phyloP scores from a whole-genome alignment of 2,329 filamentous ascomycete species.

The Verticillium tricorpus region DNA sequence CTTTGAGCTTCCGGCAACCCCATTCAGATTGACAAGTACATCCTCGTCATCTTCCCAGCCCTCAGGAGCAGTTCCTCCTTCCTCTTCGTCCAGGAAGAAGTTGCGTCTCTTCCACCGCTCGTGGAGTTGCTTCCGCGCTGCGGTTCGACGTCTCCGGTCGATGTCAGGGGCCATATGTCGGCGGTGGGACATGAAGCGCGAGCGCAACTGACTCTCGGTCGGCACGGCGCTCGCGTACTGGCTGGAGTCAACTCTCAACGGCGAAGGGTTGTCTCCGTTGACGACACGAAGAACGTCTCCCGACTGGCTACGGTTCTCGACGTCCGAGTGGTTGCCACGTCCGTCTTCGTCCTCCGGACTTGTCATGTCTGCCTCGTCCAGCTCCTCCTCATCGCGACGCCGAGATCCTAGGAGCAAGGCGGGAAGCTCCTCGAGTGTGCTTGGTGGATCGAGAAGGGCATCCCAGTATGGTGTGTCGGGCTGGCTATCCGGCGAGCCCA shows the following conservation, averaged over 20 bases:
- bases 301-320: constrained; percentile 15
- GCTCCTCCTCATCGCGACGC: constrained; percentile 14
- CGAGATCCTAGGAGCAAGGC: constrained; percentile 26
- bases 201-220: constrained; percentile 36
- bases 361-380: constrained; percentile 11
- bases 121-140: constrained; percentile 50
- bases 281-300: background rate
- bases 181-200: constrained; percentile 28
- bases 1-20: constrained; percentile 39
- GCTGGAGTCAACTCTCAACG: constrained; percentile 16
- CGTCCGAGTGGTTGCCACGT: constrained; percentile 19
- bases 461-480: constrained; percentile 35
- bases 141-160: constrained; percentile 32
- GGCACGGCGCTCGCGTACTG: constrained; percentile 25
- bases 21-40: constrained; percentile 36
- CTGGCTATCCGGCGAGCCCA: constrained; percentile 21
- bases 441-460: constrained; percentile 41
- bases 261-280: constrained; percentile 7
- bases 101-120: constrained; percentile 72
- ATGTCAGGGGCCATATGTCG: constrained; percentile 31
- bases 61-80: constrained; percentile 62
- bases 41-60: constrained; percentile 61
- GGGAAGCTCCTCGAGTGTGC: constrained; percentile 36
- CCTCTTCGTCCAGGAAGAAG: constrained; percentile 84
- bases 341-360: constrained; percentile 16